Evolutionary conservation across 345 rosid genomes (phyloP), one percentile per base, ranked within the genome.

Genomic region (Citrus reticulata): DNA sequence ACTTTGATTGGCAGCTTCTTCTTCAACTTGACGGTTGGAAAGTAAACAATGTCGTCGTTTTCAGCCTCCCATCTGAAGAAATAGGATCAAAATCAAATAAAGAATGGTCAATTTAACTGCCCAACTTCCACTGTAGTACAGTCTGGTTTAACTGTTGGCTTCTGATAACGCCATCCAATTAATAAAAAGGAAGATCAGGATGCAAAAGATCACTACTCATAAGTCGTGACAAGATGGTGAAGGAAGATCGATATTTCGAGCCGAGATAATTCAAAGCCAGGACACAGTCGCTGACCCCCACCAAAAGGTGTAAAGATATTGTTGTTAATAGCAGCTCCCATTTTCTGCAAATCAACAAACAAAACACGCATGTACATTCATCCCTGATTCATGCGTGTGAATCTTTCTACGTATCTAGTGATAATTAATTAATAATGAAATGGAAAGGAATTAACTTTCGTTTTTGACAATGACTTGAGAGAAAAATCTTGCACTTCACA

Each of bases 251-350:
- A 84, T 61, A 94, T 87, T 86, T 96, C 98, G 7, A 94, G 98
- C 80, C 94, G 93, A 9, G 99, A 92, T 37, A 96, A 86, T 72
- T 96, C 99, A 67, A 91, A 68, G 60, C 99, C 99, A 77, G 99
- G 99, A 80, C 99, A 96, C 14, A 96, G 88, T 83, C 99, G 89
- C 61, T 94, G 99, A n/a, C 99, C 99, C 16, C 99, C 99, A 58
- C 99, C 99, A 85, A 96, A 96, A 5, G 99, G 98, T 34, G 99
- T 94, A 77, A 89, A 96, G 88, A 83, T 82, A 32, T 73, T 92
- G 83, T 88, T 95, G 68, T 84, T 87, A 17, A 77, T 84, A 25
- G 77, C 84, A 69, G 81, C 83, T 79, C 85, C 93, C 27, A 84
- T 87, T 79, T 88, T 91, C 99, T 94, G 91, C 76, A 72, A 61